Conservation (phyloP, 495 filamentous ascomycete genomes). For the Podospora tetraspora region DNA sequence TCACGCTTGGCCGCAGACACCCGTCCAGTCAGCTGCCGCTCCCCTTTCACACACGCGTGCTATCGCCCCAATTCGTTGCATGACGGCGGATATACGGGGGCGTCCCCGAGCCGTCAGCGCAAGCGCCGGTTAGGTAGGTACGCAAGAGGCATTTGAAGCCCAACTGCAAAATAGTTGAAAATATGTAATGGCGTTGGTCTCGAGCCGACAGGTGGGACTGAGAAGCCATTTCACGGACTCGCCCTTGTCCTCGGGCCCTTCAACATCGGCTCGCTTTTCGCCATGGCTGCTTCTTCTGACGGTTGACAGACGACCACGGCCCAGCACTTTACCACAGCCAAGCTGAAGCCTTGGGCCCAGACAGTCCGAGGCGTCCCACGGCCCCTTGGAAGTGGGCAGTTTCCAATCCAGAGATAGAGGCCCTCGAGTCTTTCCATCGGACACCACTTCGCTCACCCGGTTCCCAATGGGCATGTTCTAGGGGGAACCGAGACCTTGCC, state of each 20-base stretch:
- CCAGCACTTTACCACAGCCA: not conserved
- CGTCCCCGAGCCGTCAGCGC: not conserved
- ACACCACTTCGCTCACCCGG: not conserved
- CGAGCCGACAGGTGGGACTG: not conserved
- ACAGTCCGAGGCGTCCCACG: not conserved
- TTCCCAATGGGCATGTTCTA: not conserved
- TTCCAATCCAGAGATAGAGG: not conserved
- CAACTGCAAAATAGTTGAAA: not conserved
- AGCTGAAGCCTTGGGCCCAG: not conserved
- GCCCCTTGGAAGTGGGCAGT: not conserved
- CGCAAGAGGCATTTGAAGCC: not conserved
- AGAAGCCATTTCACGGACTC: not conserved
- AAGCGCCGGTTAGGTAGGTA: not conserved
- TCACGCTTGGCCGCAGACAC: not conserved
- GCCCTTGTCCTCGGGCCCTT: not conserved
- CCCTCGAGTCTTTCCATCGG: not conserved
- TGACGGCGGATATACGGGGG: not conserved
- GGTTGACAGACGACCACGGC: not conserved
- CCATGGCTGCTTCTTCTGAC: not conserved
- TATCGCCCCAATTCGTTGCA: not conserved
- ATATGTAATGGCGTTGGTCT: not conserved
- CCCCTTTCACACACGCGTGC: too few species aligned
- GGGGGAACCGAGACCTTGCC: not conserved
- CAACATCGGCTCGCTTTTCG: not conserved
- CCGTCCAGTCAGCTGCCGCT: not conserved